Base-by-base conservation (phyloP, 2,329 filamentous ascomycete genomes). In the Penicillium sp. region DNA sequence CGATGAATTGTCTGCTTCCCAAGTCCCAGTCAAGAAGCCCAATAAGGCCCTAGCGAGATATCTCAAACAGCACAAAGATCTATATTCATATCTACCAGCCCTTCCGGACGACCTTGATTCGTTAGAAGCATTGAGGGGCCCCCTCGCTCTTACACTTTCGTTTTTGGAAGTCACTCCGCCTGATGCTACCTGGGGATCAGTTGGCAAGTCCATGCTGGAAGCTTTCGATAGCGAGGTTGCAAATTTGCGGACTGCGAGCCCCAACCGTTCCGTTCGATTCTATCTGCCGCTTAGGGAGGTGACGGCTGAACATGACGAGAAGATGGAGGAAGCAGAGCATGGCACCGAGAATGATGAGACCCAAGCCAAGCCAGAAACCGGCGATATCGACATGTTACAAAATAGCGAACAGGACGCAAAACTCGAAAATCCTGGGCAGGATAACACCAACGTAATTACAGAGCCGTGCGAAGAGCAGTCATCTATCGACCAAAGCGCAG, bases 1-100 rank as follows among this genome's bases (percentile, higher is more conserved):
- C 51, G 85, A 88, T 66, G 77, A 75, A 37, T 69, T 87, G 13
- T 85, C 84, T 9, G 67, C 81, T 21, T 70, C 78, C 36, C 81
- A 83, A 61, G 69, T 78, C 5, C 81, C 82, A 3, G 64, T 80
- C 3, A 78, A 78, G 36, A 74, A 75, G 23, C 76, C 79, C 56
- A 81, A 79, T 56, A 81, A 80, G 58, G 76, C 78, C 43, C 71
- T 86, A 11, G 77, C 81, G 11, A 76, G 75, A 40, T 74, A 78
- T 24, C 68, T 87, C n/a, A 81, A 78, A 62, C 77, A 75, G 43
- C 79, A 80, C 37, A 73, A 83, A 34, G 82, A 85, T 65, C 79
- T 81, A 1, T 86, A 83, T 62, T 73, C 75, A 47, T 74, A 76
- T 62, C 65, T 80, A 60, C 73, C 78, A 23, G 56, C 62, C n/a